Base-by-base conservation (phyloP, 306 rosid species). In the Acacia confusa region DNA sequence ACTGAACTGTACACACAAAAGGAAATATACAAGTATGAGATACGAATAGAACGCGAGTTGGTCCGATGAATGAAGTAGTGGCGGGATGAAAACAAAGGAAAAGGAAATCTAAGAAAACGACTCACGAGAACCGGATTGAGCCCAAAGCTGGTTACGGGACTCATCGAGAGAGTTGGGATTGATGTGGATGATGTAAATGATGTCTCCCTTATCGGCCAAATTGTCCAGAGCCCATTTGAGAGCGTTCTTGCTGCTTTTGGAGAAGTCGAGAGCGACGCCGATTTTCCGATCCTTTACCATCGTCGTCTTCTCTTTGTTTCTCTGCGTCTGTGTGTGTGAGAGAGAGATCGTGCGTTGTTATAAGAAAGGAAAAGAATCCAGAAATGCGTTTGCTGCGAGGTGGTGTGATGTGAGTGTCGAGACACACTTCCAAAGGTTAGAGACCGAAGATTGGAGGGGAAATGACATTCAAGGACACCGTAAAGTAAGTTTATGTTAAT, bases 221-320 rank as follows among this genome's bases (percentile, higher is more conserved):
- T 91, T 95, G 15, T 85, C 90, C 12, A 95, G 72, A 2, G 98
- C 94, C 99, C 98, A 95, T 85, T 82, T 78, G 2, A 95, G 89
- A 82, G 97, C 98, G 86, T 87, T 87, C 77, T 90, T 95, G 89
- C 97, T 93, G 86, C 91, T 90, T 84, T 78, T 80, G 3, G 97
- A 93, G 84, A 91, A 95, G 74, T 93, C 99, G 78, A 93, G 63
- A 69, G 97, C 99, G 34, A 95, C 94, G 0, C 97, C 99, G 24
- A 95, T 58, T 67, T 73, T 90, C 82, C 94, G 86, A 82, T 92
- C 97, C 84, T 89, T 90, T 16, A 9, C 95, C 99, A 95, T 95
- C 64, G 7, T 41, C n/a, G 17, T 48, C 72, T 12, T 71, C 57
- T 19, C 41, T 22, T 0, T 1, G 53, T 16, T 47, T 69, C 10